These are phyloP conservation scores for Boletus bicolor DNA, from an alignment of 768 basidiomycete genomes.

Conservation along the genomic window DNA sequence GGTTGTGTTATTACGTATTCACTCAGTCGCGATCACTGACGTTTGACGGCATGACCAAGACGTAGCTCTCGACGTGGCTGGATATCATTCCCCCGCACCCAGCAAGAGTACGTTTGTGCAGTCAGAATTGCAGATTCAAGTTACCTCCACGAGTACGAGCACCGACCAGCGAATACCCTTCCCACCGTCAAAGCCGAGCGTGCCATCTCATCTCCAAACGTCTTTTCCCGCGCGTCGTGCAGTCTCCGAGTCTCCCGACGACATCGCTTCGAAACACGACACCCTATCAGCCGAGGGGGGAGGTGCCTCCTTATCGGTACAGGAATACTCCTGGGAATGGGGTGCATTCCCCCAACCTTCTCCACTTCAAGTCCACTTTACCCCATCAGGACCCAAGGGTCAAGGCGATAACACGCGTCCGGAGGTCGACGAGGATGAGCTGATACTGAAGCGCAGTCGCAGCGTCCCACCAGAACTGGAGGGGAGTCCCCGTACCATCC, in stretches of 20 bases:
- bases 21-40: not conserved
- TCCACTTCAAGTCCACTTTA: conserved; percentile 54
- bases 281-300: conserved; percentile 3
- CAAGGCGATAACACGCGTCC: conserved; percentile 13
- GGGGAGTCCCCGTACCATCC: conserved; percentile 37
- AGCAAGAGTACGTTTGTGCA: not conserved
- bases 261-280: conserved; percentile 27
- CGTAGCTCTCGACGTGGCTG: conserved; percentile 77
- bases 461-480: conserved; percentile 57
- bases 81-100: conserved; percentile 54
- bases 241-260: conserved; percentile 62
- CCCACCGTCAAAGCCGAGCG: conserved; percentile 17
- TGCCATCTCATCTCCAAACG: conserved; percentile 25
- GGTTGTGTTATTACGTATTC: conserved; percentile 13
- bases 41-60: conserved; percentile 38
- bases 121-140: conserved; percentile 12
- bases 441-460: conserved; percentile 42
- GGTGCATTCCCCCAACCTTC: conserved; percentile 84
- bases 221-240: conserved; percentile 46
- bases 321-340: conserved; percentile 94
- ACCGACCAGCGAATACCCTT: conserved; percentile 17
- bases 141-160: not conserved
- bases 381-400: conserved; percentile 12
- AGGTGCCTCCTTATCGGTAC: conserved; percentile 31
- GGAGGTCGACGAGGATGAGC: conserved; percentile 20